Percentiles rank a stretch among this genome's conserved stretches.
These are phyloP conservation scores for Ulota crispa DNA, from an alignment of 225 moss, liverwort and hornwort species.

Conservation along the genomic window DNA sequence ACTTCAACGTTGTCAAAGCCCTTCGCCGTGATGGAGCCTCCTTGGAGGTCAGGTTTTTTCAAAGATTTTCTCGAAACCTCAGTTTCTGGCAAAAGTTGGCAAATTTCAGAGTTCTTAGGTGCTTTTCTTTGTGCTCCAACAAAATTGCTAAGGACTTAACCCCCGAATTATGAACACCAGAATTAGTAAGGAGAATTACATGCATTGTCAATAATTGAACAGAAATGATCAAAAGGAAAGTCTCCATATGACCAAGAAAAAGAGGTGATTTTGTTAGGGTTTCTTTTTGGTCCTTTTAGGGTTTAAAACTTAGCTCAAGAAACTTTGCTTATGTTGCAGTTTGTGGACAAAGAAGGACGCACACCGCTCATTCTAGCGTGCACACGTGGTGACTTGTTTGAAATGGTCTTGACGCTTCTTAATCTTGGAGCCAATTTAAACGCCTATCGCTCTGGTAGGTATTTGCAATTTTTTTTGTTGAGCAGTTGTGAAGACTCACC, in stretches of 20 bases:
- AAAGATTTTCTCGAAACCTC: neutral
- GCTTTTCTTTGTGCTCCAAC: too few relatives aligned
- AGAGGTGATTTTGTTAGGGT: neutral
- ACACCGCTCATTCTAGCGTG: slow-evolving; percentile 92
- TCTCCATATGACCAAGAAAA: neutral
- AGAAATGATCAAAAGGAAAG: neutral
- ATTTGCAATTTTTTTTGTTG: neutral
- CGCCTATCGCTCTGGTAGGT: slow-evolving; percentile 78
- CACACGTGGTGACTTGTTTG: slow-evolving; percentile 93
- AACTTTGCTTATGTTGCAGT: slow-evolving; percentile 50
- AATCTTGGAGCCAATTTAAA: slow-evolving; percentile 83
- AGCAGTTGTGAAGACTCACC: neutral
- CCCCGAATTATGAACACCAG: too few relatives aligned
- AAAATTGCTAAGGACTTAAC: neutral
- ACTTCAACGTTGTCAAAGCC: slow-evolving; percentile 78
- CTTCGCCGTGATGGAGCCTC: slow-evolving; percentile 88
- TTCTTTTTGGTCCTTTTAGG: neutral
- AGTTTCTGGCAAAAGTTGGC: neutral
- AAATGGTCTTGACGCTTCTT: slow-evolving; percentile 94
- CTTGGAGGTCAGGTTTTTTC: slow-evolving; percentile 69
- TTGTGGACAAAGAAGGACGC: slow-evolving; percentile 90
- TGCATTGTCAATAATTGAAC: neutral
- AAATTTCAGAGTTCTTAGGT: neutral
- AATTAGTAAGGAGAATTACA: neutral
- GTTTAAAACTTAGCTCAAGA: neutral